A percentile compares a stretch with the other conserved stretches of the same genome.
Conservation (phyloP, 1,284 basidiomycete genomes). For the Ganoderma boninense region DNA sequence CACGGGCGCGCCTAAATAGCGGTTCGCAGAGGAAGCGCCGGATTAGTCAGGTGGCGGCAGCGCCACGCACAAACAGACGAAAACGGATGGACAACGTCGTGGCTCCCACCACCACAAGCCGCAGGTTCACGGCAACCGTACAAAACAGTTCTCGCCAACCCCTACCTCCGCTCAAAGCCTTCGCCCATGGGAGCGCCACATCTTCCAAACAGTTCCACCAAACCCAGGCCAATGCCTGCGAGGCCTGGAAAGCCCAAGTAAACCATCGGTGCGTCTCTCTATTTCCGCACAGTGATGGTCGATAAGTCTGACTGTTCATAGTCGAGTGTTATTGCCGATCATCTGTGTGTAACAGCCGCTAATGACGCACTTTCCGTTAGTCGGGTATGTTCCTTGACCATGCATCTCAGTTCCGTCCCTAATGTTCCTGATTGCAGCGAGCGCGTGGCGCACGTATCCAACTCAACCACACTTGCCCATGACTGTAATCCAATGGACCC, state of each 20-base stretch:
- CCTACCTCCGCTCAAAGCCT: neutral
- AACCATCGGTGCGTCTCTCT: neutral
- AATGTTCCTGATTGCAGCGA: neutral
- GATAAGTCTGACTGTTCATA: neutral
- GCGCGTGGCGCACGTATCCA: neutral
- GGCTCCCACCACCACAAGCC: no score
- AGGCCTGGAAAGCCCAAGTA: neutral
- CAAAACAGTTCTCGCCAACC: neutral
- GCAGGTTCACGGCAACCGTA: neutral
- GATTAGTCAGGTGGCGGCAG: no score
- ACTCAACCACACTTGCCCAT: no score
- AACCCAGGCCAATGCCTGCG: neutral
- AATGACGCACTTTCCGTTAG: neutral
- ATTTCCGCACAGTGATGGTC: neutral
- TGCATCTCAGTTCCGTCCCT: neutral
- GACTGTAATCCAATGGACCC: no score
- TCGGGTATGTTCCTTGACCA: neutral
- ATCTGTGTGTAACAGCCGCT: neutral
- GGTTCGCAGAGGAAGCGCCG: no score
- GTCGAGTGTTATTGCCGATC: neutral
- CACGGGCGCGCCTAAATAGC: no score
- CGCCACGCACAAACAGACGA: no score
- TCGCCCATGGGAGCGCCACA: neutral
- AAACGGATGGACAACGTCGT: no score
- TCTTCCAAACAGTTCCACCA: neutral